Evolutionary conservation across 169 alveolate species (phyloP), one percentile per base, ranked within the genome.

Genomic region (Plasmodium falciparum): DNA sequence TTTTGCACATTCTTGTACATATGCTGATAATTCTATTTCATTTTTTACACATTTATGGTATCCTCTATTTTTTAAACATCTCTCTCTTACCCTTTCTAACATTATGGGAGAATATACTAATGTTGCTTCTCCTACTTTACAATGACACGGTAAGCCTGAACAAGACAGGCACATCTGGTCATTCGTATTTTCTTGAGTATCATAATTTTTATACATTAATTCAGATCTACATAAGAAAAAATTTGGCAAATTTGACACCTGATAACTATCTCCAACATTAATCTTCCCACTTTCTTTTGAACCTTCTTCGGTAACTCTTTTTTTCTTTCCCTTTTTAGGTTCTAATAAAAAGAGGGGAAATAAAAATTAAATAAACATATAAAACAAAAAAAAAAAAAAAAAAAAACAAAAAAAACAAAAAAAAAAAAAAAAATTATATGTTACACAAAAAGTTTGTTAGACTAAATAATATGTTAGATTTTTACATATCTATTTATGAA

Each of bases 231-330:
- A 78, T 20, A 78, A 70, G 80, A 95, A 95, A 80, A 95, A 95
- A 24, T 94, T 94, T 13, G 97, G 97, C 7, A 95, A 86, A 63
- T 91, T 94, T 9, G 97, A 97, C 15, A 95, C 97, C 74, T 95
- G 97, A 75, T 95, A 96, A 62, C 80, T 91, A 29, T 88, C 92
- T 8, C 97, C 97, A 13, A 95, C 94, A 63, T 94, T 93, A 62
- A 95, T 95, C 65, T 88, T 94, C 56, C 94, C 88, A 71, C 89
- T 88, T 89, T 92, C 92, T 85, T 93, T 93, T n/a, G 96, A 92
- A 24, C 96, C 96, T 54, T 78, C 90, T 88, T 93, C 96, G 11
- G 95, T 88, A 22, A 93, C 95, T 20, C 95, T 93, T 86, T 93
- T 93, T 86, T 93, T 93, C 61, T 94, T 90, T 39, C 47, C 47